Percentiles rank a stretch among this genome's conserved stretches.
Evolutionary conservation across 2,329 filamentous ascomycete genomes (phyloP).

Genomic region (Cordyceps tenuipes): DNA sequence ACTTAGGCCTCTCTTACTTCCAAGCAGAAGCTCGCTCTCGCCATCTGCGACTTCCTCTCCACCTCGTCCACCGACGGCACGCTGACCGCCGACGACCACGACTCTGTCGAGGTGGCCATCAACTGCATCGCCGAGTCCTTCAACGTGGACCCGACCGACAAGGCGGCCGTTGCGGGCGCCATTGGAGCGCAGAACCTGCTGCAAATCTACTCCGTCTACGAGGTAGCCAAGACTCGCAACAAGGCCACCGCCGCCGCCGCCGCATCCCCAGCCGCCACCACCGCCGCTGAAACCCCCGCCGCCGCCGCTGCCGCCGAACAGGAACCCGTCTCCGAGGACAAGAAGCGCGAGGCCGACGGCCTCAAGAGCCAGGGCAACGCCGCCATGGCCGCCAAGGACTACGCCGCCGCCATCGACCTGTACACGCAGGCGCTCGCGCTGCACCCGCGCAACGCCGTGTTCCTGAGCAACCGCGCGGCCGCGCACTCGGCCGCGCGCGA

Average conservation of each 20-base stretch:
- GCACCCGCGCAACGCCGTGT: slow-evolving; percentile 82
- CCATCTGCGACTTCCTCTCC: slow-evolving; percentile 91
- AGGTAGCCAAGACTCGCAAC: slow-evolving; percentile 68
- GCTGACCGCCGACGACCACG: slow-evolving; percentile 76
- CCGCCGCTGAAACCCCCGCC: slow-evolving; percentile 29
- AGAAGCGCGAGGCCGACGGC: slow-evolving; percentile 74
- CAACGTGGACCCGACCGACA: slow-evolving; percentile 80
- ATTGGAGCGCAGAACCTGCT: slow-evolving; percentile 80
- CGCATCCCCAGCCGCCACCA: slow-evolving; percentile 27
- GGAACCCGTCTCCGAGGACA: slow-evolving; percentile 37
- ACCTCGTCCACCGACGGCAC: slow-evolving; percentile 82
- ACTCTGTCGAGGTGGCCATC: slow-evolving; percentile 87
- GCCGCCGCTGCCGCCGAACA: slow-evolving; percentile 24
- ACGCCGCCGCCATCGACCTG: slow-evolving; percentile 68
- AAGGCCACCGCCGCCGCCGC: slow-evolving; percentile 28
- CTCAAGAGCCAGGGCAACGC: slow-evolving; percentile 89
- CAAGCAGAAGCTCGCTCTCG: slow-evolving; percentile 85
- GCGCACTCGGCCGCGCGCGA: slow-evolving; percentile 80
- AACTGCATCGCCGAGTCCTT: slow-evolving; percentile 95
- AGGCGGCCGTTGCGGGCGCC: slow-evolving; percentile 63
- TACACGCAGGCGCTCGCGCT: slow-evolving; percentile 83
- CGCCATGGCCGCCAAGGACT: slow-evolving; percentile 92
- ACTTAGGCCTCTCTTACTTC: slow-evolving; percentile 33
- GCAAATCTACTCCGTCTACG: slow-evolving; percentile 90
- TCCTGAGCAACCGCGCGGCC: slow-evolving; percentile 93